These are phyloP conservation scores for Rhizopus stolonifer DNA, from an alignment of 371 early-diverging fungal genomes.

Conservation along the genomic window DNA sequence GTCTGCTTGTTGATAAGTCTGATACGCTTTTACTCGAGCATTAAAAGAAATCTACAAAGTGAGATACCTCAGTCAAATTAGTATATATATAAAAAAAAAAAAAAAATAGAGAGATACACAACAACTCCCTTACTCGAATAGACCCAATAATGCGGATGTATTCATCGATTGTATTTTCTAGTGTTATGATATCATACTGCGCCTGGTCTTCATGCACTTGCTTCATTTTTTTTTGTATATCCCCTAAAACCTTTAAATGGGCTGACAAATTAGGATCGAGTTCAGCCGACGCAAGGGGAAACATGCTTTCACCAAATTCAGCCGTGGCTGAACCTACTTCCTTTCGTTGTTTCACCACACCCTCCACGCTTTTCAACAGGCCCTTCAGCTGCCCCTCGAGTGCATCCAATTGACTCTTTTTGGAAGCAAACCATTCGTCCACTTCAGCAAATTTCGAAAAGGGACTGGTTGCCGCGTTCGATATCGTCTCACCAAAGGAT, in stretches of 20 bases:
- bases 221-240: slow-evolving; percentile 78
- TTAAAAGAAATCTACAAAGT: slow-evolving; percentile 63
- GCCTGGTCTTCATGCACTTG: slow-evolving; percentile 75
- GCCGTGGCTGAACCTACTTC: slow-evolving; percentile 73
- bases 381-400: slow-evolving; percentile 84
- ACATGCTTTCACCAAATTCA: slow-evolving; percentile 87
- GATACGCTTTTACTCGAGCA: slow-evolving; percentile 72
- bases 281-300: slow-evolving; percentile 75
- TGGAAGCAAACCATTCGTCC: slow-evolving; percentile 79
- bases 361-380: slow-evolving; percentile 80
- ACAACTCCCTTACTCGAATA: slow-evolving; percentile 57
- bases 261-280: slow-evolving; percentile 63
- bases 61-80: background rate
- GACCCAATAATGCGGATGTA: slow-evolving; percentile 87
- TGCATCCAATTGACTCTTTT: slow-evolving; percentile 75
- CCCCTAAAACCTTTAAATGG: slow-evolving; percentile 65
- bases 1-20: slow-evolving; percentile 68
- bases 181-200: slow-evolving; percentile 68
- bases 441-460: slow-evolving; percentile 47
- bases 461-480: slow-evolving; percentile 45
- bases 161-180: slow-evolving; percentile 84
- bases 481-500: slow-evolving; percentile 50
- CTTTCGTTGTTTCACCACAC: slow-evolving; percentile 77
- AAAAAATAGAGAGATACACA: too few relatives aligned
- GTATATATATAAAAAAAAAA: too few relatives aligned